These are phyloP conservation scores for Peronospora farinosa DNA, from an alignment of 352 stramenopile species.

Conservation along the genomic window DNA sequence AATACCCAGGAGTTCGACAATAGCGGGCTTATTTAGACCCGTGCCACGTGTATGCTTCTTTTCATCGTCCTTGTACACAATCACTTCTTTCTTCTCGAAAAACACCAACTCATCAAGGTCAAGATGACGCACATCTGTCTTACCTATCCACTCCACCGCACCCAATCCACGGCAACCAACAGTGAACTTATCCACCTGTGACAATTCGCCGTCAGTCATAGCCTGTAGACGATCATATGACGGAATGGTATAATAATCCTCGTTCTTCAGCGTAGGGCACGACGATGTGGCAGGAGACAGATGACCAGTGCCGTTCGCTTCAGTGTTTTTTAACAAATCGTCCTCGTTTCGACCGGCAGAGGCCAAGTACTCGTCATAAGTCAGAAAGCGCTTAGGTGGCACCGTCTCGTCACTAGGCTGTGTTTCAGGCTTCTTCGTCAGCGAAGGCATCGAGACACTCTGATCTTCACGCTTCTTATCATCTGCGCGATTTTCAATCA, in stretches of 20 bases:
- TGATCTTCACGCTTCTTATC: slow-evolving; percentile 28
- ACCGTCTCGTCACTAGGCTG: slow-evolving; percentile 19
- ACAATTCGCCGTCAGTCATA: slow-evolving; percentile 68
- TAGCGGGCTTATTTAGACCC: slow-evolving; percentile 68
- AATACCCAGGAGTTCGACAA: slow-evolving; percentile 72
- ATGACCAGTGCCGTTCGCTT: slow-evolving; percentile 6
- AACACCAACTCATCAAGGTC: slow-evolving; percentile 72
- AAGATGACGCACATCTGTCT: slow-evolving; percentile 72
- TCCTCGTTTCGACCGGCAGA: slow-evolving; percentile 53
- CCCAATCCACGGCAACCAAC: slow-evolving; percentile 75
- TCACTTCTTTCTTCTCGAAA: slow-evolving; percentile 82
- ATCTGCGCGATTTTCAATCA: slow-evolving; percentile 49
- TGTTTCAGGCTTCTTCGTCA: slow-evolving; percentile 32
- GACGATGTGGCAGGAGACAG: slow-evolving; percentile 25
- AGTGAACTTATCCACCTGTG: slow-evolving; percentile 65
- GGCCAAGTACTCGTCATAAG: slow-evolving; percentile 73
- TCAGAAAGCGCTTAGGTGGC: slow-evolving; percentile 62
- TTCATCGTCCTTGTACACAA: slow-evolving; percentile 80
- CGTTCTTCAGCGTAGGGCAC: slow-evolving; percentile 65
- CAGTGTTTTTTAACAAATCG: slow-evolving; percentile 30
- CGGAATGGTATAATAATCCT: slow-evolving; percentile 74
- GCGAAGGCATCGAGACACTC: slow-evolving; percentile 14
- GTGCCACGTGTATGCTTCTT: slow-evolving; percentile 75
- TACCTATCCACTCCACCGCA: slow-evolving; percentile 74
- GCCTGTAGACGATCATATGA: slow-evolving; percentile 58